Base-by-base conservation (phyloP, 179 eudicot species). In the Carnegiea gigantea region DNA sequence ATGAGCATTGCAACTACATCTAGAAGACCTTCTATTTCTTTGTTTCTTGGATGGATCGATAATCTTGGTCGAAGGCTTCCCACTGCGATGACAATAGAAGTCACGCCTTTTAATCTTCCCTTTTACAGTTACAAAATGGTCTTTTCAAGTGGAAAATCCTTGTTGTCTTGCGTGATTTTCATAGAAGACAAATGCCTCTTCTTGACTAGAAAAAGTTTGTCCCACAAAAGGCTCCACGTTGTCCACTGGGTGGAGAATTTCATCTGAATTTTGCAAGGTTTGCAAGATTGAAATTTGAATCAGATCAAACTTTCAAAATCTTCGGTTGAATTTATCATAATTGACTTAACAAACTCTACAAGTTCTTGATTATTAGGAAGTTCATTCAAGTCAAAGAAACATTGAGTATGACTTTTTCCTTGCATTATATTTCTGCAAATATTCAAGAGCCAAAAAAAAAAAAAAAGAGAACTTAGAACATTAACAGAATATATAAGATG, bases 1-100 rank as follows among this genome's bases (percentile, higher is more conserved):
- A 51, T 79, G 76, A 53, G 81, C 76, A 70, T 79, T 53, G 24
- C 77, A 71, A 23, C 43, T 17, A 54, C 77, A 72, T 79, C 36
- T 71, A 36, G 24, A 3, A 6, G 46, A 70, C 43, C 33, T 14
- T 70, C 46, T 70, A 17, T 79, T 70, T 70, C 71, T 57, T 73
- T 73, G 77, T 20, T 80, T 53, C 10, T 57, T 80, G 9, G 44
- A 26, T n/a, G n/a, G n/a, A n/a, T n/a, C n/a, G n/a, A n/a, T n/a
- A n/a, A n/a, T n/a, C n/a, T n/a, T n/a, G n/a, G n/a, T n/a, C n/a
- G n/a, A n/a, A n/a, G n/a, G n/a, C n/a, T n/a, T n/a, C n/a, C n/a
- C n/a, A n/a, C n/a, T n/a, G n/a, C n/a, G n/a, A n/a, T 72, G 40
- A 72, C 77, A 54, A 71, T 1, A 71, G 3, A 79, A 79, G 33